Evolutionary conservation across 176 grass and related monocot species (phyloP), one percentile per base, ranked within the genome.

Genomic region (Ananas comosus): DNA sequence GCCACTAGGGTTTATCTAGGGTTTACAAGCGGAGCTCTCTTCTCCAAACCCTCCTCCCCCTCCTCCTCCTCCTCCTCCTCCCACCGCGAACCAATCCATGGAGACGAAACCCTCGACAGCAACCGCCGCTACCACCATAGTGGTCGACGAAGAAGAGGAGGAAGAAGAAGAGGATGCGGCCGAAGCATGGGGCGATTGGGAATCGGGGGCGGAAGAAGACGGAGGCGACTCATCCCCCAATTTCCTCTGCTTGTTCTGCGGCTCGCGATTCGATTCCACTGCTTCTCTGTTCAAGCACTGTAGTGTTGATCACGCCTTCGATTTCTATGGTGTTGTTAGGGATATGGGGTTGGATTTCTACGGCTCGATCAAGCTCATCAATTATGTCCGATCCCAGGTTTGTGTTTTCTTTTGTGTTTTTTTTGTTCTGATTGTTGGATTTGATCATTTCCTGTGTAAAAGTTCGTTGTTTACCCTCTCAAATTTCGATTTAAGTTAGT

Each of bases 131-230:
- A 76, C 65, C 27, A 68, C 24, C 21, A 50, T n/a, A 47, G 9
- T 11, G 51, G 65, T 67, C 7, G 56, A 66, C 9, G 75, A 70
- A 10, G 74, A 73, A 48, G 81, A 72, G 24, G 81, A 83, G 24
- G 70, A 84, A 12, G 76, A 70, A 23, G 80, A 82, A 13, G 86
- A 88, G 1, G 84, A 91, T 49, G 81, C 82, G 24, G 72, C 57
- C 5, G 85, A 91, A 70, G 74, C 65, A 71, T 99, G 87, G 90
- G 89, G 90, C 33, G 94, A 93, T 50, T 99, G 90, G 90, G 75
- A 73, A 23, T 91, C 87, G 3, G 85, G 84, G 25, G 89, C 75
- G 51, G 82, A 86, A 5, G 82, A 86, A 42, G 33, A 61, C 64
- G 72, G 65, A 24, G 79, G 70, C 51, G 71, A 74, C 27, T 73